Conservation (phyloP, 176 grass and related monocot genomes). For the Secale cereale region DNA sequence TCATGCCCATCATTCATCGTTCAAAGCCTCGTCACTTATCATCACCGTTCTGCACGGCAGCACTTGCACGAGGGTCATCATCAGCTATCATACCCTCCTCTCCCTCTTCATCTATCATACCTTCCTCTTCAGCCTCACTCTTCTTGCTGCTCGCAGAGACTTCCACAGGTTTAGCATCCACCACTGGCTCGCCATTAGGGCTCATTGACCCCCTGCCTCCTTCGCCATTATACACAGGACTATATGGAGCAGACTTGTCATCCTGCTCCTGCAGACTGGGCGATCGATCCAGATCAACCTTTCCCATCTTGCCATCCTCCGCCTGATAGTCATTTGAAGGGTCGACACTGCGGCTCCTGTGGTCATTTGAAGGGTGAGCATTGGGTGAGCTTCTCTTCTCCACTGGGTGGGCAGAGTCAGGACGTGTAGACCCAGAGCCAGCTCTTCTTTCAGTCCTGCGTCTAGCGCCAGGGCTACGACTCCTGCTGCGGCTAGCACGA, state of each 20-base stretch:
- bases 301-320: slow-evolving; percentile 40
- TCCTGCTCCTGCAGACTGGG: slow-evolving; percentile 34
- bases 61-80: slow-evolving; percentile 24
- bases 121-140: slow-evolving; percentile 69
- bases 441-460: slow-evolving; percentile 32
- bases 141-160: slow-evolving; percentile 5
- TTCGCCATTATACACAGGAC: slow-evolving; percentile 47
- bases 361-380: slow-evolving; percentile 15
- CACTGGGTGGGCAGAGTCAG: slow-evolving; percentile 13
- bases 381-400: slow-evolving; percentile 35
- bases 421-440: slow-evolving; percentile 21
- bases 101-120: slow-evolving; percentile 65
- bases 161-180: slow-evolving; percentile 15
- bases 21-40: neutral
- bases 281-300: slow-evolving; percentile 39
- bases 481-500: slow-evolving; percentile 46
- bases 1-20: neutral
- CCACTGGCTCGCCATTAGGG: slow-evolving; percentile 28
- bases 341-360: slow-evolving; percentile 2
- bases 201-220: slow-evolving; percentile 31
- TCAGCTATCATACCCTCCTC: slow-evolving; percentile 44
- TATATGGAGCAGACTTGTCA: slow-evolving; percentile 42
- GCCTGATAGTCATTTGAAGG: slow-evolving; percentile 23
- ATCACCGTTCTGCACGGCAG: slow-evolving; percentile 22
- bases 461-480: slow-evolving; percentile 44